Evolutionary conservation across 2,329 filamentous ascomycete genomes (phyloP).

Genomic region (Calonectria pauciramosa): DNA sequence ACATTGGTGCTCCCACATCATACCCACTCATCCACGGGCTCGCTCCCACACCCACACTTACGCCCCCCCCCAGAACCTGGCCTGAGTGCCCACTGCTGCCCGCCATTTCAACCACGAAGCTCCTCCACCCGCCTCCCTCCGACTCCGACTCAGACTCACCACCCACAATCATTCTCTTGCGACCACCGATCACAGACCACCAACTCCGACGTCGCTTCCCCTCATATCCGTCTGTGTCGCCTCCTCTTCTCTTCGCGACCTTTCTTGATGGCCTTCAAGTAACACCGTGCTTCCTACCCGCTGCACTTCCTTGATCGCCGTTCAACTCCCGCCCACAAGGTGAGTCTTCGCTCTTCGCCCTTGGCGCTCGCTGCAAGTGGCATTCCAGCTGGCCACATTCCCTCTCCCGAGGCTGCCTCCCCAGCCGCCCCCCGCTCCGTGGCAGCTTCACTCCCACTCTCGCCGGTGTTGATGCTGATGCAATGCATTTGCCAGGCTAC

Average conservation of each 20-base stretch:
- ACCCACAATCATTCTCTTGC: constrained; percentile 41
- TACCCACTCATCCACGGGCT: constrained; percentile 6
- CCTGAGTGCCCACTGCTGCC: constrained; percentile 36
- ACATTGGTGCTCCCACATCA: constrained; percentile 29
- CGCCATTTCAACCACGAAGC: constrained; percentile 46
- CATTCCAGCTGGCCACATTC: constrained; percentile 43
- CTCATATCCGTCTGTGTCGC: constrained; percentile 18
- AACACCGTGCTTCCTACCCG: constrained; percentile 26
- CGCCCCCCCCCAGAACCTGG: constrained; percentile 34
- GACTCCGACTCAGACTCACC: constrained; percentile 43
- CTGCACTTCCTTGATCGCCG: constrained; percentile 19
- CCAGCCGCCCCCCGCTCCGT: constrained; percentile 32
- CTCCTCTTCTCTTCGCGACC: constrained; percentile 19
- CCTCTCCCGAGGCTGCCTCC: constrained; percentile 28
- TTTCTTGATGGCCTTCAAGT: constrained; percentile 41
- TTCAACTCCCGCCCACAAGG: constrained; percentile 36
- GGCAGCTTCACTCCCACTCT: constrained; percentile 17
- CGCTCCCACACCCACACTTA: constrained; percentile 20
- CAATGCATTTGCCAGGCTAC: constrained; percentile 33
- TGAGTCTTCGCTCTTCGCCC: constrained; percentile 39
- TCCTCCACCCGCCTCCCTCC: constrained; percentile 40
- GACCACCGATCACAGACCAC: constrained; percentile 28
- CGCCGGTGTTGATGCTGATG: constrained; percentile 34
- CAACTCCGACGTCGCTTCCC: constrained; percentile 31
- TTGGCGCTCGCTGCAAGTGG: constrained; percentile 33